Base-by-base conservation (phyloP, 139 green algal species). In the Auxenochlorella pyrenoidosa region DNA sequence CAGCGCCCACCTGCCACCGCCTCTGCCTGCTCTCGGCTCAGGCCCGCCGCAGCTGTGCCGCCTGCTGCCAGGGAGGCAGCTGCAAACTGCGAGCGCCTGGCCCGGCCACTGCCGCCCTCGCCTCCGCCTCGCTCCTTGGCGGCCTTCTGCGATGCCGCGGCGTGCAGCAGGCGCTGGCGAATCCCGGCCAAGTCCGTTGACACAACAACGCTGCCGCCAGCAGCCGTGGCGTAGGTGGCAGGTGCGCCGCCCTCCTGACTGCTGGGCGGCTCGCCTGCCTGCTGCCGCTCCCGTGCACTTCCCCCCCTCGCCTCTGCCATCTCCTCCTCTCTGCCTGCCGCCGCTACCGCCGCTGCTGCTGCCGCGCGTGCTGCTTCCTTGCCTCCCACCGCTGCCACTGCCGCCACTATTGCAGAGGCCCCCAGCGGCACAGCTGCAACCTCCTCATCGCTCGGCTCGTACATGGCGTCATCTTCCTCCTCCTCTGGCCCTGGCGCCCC, bases 1-100 rank as follows among this genome's bases (percentile, higher is more conserved):
- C n/a, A n/a, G n/a, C n/a, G n/a, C 78, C 1, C 60, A 85, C 80
- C 80, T 85, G 83, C 83, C 68, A 87, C 68, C 44, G n/a, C 21
- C 83, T 87, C 83, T 36, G 70, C 51, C 47, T 87, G 83, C 36
- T 87, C 83, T 8, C 83, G 70, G 5, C 38, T 59, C 70, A 81
- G 54, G 24, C 70, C 68, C 22, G 40, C 82, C 19, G 44, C 40
- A 19, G 63, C 79, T 30, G 59, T 21, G 58, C 79, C 79, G 22
- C 58, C 63, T 4, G 43, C 85, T 24, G 76, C 76, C 85, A 89
- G 44, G 3, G 77, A 85, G 28, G 84, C 84, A 3, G 84, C 84
- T 12, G 22, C 41, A 54, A 84, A 82, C 21, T 5, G 38, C 3
- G 40, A 47, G 40, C 59, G 47, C 18, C 21, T 34, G 10, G 32